Base-by-base conservation (phyloP, 1,139 yeast species). In the Scheffersomyces lignicola region DNA sequence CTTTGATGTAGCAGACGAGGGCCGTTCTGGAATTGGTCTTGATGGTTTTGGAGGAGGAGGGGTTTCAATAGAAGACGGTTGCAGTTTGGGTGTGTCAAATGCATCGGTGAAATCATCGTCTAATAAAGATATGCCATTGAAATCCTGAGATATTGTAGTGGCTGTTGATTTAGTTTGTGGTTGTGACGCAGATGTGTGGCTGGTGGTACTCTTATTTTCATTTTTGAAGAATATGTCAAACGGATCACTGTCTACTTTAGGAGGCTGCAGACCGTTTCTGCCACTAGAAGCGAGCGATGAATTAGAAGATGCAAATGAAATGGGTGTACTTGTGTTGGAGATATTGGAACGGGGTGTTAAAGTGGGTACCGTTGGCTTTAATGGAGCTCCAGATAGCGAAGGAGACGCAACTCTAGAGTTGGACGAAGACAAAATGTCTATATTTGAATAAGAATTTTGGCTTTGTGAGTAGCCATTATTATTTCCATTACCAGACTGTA, bases 51-150 rank as follows among this genome's bases (percentile, higher is more conserved):
- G 36, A 8, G 38, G 27, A 3, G 34, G 26, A n/a, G 33, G 26
- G 14, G 39, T 16, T 29, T 33, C 18, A 14, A 20, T 20, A 12
- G 41, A 34, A 28, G 45, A 28, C 15, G 38, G 33, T 22, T 24
- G 29, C 14, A 33, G 31, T 24, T 21, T 20, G 49, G 45, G 6
- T 36, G 38, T 15, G 48, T 43, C 40, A 51, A 52, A 69, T 4
- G 64, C 67, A 47, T 70, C 76, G 1, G 64, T 62, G 38, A 70
- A 70, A 1, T 69, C 76, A 32, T 69, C 76, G 34, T 69, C 75
- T 30, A 69, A 43, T 36, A 68, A 56, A 4, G 56, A 51, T 5
- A 32, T 24, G 18, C 30, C 37, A 25, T 15, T 15, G 16, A 14
- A 20, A n/a, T 11, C 31, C 5, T 9, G 14, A 8, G 11, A 6